These are phyloP conservation scores for Xerocomellus chrysenteron DNA, from an alignment of 768 basidiomycete genomes.

Conservation along the genomic window DNA sequence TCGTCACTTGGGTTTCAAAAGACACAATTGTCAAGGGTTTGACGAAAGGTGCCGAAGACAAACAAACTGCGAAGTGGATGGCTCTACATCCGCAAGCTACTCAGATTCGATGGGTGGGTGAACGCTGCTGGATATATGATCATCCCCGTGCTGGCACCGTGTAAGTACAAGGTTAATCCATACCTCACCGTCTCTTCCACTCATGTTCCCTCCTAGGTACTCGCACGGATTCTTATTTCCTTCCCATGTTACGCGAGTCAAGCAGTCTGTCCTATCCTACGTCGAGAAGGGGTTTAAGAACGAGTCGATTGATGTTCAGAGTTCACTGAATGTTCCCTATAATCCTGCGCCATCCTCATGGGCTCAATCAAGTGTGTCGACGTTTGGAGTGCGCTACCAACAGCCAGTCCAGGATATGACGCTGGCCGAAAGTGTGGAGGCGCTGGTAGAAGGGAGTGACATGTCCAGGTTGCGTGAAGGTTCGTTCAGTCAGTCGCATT, in stretches of 20 bases:
- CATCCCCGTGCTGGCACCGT: slow-evolving; percentile 94
- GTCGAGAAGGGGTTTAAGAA: slow-evolving; percentile 46
- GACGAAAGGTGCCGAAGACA: slow-evolving; percentile 86
- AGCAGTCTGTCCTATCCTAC: slow-evolving; percentile 51
- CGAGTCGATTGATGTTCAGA: slow-evolving; percentile 29
- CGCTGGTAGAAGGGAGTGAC: slow-evolving; percentile 87
- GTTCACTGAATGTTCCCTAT: slow-evolving; percentile 21
- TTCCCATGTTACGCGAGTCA: slow-evolving; percentile 74
- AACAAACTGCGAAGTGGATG: slow-evolving; percentile 94
- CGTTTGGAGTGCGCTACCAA: slow-evolving; percentile 74
- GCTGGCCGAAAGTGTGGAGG: slow-evolving; percentile 75
- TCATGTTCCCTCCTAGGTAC: slow-evolving; percentile 53
- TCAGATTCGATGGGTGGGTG: slow-evolving; percentile 85
- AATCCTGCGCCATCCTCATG: slow-evolving; percentile 55
- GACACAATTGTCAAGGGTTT: slow-evolving; percentile 66
- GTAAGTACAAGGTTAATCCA: slow-evolving; percentile 44
- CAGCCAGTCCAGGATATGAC: slow-evolving; percentile 68
- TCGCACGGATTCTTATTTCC: slow-evolving; percentile 96
- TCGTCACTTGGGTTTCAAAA: slow-evolving; percentile 84
- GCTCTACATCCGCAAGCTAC: slow-evolving; percentile 72
- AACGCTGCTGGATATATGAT: slow-evolving; percentile 97
- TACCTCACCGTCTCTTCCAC: slow-evolving; percentile 1
- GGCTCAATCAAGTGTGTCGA: slow-evolving; percentile 83
- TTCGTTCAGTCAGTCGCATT: slow-evolving; percentile 21
- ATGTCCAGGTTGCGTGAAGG: slow-evolving; percentile 75